A percentile compares a stretch with the other conserved stretches of the same genome.
phyloP scores from a whole-genome alignment of 306 rosid genomes.

The Vigna radiata region DNA sequence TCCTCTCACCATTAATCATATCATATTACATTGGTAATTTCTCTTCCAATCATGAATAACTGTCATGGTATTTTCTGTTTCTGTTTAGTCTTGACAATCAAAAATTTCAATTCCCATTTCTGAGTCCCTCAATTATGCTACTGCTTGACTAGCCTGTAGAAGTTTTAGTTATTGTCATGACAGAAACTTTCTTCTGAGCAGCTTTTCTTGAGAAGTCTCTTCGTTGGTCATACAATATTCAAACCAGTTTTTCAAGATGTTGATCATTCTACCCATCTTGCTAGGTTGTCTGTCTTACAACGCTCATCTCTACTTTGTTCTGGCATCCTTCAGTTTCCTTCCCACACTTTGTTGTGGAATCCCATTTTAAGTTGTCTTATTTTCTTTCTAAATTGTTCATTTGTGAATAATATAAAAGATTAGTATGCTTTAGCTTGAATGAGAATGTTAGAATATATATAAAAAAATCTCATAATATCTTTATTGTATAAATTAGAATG shows the following conservation, averaged over 20 bases:
- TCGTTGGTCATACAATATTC: neutral
- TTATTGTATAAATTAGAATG: neutral
- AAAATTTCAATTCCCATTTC: too few relatives aligned
- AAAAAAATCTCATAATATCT: neutral
- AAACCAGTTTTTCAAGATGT: neutral
- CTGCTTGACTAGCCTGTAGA: neutral
- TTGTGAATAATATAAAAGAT: neutral
- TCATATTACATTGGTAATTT: too few relatives aligned
- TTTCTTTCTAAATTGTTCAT: neutral
- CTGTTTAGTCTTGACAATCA: too few relatives aligned
- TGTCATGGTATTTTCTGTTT: neutral
- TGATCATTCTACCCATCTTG: neutral
- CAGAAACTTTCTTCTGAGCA: neutral
- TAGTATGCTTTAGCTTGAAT: slow-evolving; percentile 2
- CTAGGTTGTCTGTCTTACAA: neutral
- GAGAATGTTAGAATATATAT: neutral
- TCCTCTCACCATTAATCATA: neutral
- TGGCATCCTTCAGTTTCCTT: neutral
- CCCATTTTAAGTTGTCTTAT: neutral
- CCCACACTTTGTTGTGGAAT: neutral
- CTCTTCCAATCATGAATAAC: neutral
- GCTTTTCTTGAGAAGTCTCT: neutral
- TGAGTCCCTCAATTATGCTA: too few relatives aligned
- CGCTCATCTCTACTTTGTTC: neutral
- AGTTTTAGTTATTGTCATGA: neutral